Percentiles rank a stretch among this genome's conserved stretches.
These are phyloP conservation scores for Fusarium verticillioides DNA, from an alignment of 2,329 filamentous ascomycete genomes.

Conservation along the genomic window DNA sequence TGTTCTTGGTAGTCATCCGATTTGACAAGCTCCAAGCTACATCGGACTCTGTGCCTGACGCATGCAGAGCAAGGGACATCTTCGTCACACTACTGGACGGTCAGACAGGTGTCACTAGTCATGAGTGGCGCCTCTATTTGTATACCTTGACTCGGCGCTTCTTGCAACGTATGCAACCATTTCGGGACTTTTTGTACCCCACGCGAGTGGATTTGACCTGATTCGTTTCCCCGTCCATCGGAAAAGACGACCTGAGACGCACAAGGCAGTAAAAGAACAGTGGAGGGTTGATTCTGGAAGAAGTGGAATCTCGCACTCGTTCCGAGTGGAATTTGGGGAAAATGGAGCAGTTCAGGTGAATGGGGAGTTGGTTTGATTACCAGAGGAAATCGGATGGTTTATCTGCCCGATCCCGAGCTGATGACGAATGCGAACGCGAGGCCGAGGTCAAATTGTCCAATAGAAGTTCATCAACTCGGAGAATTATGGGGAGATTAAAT, in stretches of 20 bases:
- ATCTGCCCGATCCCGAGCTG: slow-evolving; percentile 8
- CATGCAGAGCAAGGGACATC: slow-evolving; percentile 24
- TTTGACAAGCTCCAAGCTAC: slow-evolving; percentile 15
- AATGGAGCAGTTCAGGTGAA: background rate
- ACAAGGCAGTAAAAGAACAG: background rate
- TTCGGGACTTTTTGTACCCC: slow-evolving; percentile 36
- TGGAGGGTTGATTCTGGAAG: background rate
- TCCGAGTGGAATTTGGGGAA: slow-evolving; percentile 1
- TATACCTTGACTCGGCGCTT: slow-evolving; percentile 26
- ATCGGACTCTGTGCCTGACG: slow-evolving; percentile 20
- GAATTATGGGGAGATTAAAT: background rate
- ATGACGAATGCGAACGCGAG: slow-evolving; percentile 8
- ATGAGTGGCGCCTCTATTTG: background rate
- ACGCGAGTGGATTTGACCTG: slow-evolving; percentile 8
- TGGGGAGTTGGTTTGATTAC: background rate
- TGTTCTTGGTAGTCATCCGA: background rate
- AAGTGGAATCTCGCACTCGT: slow-evolving; percentile 14
- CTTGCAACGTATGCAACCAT: slow-evolving; percentile 28
- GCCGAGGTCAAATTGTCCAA: background rate
- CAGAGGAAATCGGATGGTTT: slow-evolving; percentile 1
- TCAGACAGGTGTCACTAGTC: background rate
- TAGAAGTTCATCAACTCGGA: rapidly evolving
- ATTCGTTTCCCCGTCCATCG: slow-evolving; percentile 4
- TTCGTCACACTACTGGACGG: slow-evolving; percentile 16
- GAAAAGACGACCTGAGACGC: background rate